Evolutionary conservation across 306 rosid genomes (phyloP).

Genomic region (Trifolium fragiferum): DNA sequence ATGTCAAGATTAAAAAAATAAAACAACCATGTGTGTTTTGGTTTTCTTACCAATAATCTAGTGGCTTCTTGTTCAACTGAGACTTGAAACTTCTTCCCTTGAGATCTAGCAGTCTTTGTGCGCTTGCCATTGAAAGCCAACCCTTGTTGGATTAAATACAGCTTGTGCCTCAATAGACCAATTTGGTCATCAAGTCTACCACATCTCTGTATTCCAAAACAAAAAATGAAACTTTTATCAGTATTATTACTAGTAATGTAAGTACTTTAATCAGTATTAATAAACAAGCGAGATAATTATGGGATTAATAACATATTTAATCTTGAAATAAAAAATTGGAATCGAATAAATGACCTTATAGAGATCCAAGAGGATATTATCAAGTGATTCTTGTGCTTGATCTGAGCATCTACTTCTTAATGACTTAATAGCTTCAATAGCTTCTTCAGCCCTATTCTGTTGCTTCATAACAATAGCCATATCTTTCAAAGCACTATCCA

Average conservation of each 20-base stretch:
- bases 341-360: conserved; percentile 64
- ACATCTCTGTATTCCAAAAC: conserved; percentile 63
- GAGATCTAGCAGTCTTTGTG: conserved; percentile 95
- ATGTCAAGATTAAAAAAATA: too few relatives aligned
- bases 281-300: too few relatives aligned
- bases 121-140: conserved; percentile 97
- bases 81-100: conserved; percentile 98
- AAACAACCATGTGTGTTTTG: too few relatives aligned
- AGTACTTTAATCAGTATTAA: too few relatives aligned
- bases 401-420: conserved; percentile 85
- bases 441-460: conserved; percentile 94
- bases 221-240: not conserved
- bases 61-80: conserved; percentile 99
- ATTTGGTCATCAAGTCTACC: conserved; percentile 97
- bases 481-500: conserved; percentile 94
- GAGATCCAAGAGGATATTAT: conserved; percentile 91
- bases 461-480: conserved; percentile 99
- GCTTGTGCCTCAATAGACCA: conserved; percentile 73
- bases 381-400: conserved; percentile 98
- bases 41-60: conserved; percentile 85
- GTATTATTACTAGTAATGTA: not conserved
- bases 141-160: conserved; percentile 90
- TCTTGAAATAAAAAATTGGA: not conserved
- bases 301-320: too few relatives aligned
- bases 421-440: conserved; percentile 93